These are phyloP conservation scores for Biscogniauxia sp. DNA, from an alignment of 2,329 filamentous ascomycete species.

Conservation along the genomic window DNA sequence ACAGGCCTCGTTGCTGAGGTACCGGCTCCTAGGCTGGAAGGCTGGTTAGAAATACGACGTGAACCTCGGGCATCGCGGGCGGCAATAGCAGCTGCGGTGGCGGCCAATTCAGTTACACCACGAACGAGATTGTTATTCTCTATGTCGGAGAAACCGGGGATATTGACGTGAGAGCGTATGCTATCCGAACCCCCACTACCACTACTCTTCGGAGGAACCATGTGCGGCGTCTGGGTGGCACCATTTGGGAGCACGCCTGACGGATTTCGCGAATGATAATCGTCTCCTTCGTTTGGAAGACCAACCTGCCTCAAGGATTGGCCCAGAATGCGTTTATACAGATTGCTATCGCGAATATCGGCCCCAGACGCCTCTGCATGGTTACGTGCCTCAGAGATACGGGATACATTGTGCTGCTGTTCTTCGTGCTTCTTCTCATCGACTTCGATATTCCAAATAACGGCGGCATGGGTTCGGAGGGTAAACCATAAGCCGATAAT, in stretches of 20 bases:
- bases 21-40: slow-evolving; percentile 26
- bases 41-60: slow-evolving; percentile 38
- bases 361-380: slow-evolving; percentile 49
- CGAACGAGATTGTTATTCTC: slow-evolving; percentile 80
- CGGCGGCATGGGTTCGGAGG: slow-evolving; percentile 88
- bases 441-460: slow-evolving; percentile 89
- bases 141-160: slow-evolving; percentile 73
- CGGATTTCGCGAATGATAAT: slow-evolving; percentile 29
- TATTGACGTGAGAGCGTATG: slow-evolving; percentile 45
- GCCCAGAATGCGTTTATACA: slow-evolving; percentile 91
- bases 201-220: slow-evolving; percentile 69
- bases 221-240: slow-evolving; percentile 57
- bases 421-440: slow-evolving; percentile 73
- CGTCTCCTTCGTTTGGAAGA: slow-evolving; percentile 53
- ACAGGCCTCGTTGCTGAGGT: slow-evolving; percentile 29
- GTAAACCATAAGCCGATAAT: slow-evolving; percentile 94
- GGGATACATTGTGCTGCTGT: slow-evolving; percentile 28
- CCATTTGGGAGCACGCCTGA: slow-evolving; percentile 40
- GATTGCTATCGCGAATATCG: slow-evolving; percentile 80
- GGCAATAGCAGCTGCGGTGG: slow-evolving; percentile 83
- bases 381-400: slow-evolving; percentile 36
- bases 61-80: slow-evolving; percentile 66
- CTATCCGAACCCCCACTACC: slow-evolving; percentile 39
- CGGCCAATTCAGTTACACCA: slow-evolving; percentile 90
- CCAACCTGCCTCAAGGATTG: slow-evolving; percentile 86